Conservation (phyloP, 768 basidiomycete species). For the Mycena belliarum region DNA sequence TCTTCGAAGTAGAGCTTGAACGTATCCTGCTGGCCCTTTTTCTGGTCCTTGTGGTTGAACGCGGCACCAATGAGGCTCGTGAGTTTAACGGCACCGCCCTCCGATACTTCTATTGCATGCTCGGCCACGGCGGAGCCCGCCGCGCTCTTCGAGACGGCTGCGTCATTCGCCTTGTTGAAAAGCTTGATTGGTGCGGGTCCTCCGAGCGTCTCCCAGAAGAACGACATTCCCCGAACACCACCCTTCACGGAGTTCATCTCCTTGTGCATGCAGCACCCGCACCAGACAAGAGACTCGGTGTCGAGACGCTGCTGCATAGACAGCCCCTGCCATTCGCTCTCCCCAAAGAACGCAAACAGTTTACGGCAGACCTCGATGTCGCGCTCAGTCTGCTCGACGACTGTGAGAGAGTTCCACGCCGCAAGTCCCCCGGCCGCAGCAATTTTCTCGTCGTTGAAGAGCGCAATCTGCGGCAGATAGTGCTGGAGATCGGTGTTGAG, state of each 20-base stretch:
- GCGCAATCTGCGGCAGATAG: neutral
- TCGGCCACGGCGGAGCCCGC: slow-evolving; percentile 4
- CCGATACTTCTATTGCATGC: slow-evolving; percentile 21
- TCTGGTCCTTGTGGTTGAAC: slow-evolving; percentile 37
- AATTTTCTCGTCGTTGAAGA: neutral
- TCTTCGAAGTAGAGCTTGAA: slow-evolving; percentile 26
- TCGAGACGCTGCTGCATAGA: slow-evolving; percentile 10
- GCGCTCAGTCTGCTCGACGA: neutral
- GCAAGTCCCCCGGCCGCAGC: slow-evolving; percentile 8
- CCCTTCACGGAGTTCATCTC: slow-evolving; percentile 32
- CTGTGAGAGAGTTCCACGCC: slow-evolving; percentile 13
- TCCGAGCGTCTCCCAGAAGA: slow-evolving; percentile 22
- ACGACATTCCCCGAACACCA: slow-evolving; percentile 20
- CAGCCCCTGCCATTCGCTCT: slow-evolving; percentile 18
- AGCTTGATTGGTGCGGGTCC: slow-evolving; percentile 21
- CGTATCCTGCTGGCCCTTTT: slow-evolving; percentile 35
- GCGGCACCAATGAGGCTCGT: slow-evolving; percentile 30
- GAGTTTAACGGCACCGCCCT: slow-evolving; percentile 28
- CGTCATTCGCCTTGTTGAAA: slow-evolving; percentile 27
- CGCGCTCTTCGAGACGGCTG: slow-evolving; percentile 12
- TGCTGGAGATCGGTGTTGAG: neutral
- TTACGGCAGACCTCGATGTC: slow-evolving; percentile 5
- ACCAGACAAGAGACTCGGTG: slow-evolving; percentile 24
- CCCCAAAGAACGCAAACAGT: slow-evolving; percentile 10
- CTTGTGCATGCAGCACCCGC: slow-evolving; percentile 23